A percentile compares a stretch with the other conserved stretches of the same genome.
Evolutionary conservation across 2,329 filamentous ascomycete species (phyloP).

Genomic region (Ophiosphaerella narmari): DNA sequence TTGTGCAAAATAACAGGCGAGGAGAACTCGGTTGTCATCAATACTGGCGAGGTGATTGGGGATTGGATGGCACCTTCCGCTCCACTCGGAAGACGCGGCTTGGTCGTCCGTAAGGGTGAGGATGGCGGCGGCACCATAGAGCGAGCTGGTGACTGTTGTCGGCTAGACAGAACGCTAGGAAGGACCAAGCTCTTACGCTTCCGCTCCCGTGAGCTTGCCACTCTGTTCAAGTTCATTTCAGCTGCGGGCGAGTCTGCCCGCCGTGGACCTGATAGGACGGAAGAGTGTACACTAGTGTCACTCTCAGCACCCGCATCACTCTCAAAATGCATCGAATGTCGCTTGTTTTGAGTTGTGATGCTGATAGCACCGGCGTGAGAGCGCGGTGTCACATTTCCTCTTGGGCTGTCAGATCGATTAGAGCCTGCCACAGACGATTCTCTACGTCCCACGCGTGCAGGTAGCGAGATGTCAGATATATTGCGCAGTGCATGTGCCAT

Average conservation of each 20-base stretch:
- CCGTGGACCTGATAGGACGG: constrained; percentile 69
- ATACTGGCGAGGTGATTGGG: constrained; percentile 86
- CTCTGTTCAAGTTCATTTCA: constrained; percentile 77
- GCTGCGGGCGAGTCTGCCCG: constrained; percentile 83
- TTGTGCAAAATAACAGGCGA: constrained; percentile 67
- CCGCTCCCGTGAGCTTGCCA: constrained; percentile 78
- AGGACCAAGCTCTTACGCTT: constrained; percentile 87
- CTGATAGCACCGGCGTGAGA: constrained; percentile 70
- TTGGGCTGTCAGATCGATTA: constrained; percentile 85
- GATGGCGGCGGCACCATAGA: constrained; percentile 70
- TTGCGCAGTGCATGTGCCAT: constrained; percentile 62
- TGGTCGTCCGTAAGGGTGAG: constrained; percentile 83
- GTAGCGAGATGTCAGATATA: constrained; percentile 55
- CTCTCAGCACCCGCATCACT: constrained; percentile 83
- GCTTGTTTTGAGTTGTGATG: constrained; percentile 67
- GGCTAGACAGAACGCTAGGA: constrained; percentile 75
- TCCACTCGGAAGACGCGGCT: constrained; percentile 70
- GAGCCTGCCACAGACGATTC: constrained; percentile 71
- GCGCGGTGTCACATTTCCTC: constrained; percentile 79
- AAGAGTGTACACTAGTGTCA: constrained; percentile 86
- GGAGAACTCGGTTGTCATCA: constrained; percentile 79
- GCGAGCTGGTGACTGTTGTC: constrained; percentile 87
- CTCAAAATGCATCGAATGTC: constrained; percentile 79
- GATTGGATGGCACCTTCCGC: constrained; percentile 70
- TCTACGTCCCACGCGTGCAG: constrained; percentile 52